A percentile compares a stretch with the other conserved stretches of the same genome.
Evolutionary conservation across 306 rosid genomes (phyloP).

Genomic region (Alnus rubra): DNA sequence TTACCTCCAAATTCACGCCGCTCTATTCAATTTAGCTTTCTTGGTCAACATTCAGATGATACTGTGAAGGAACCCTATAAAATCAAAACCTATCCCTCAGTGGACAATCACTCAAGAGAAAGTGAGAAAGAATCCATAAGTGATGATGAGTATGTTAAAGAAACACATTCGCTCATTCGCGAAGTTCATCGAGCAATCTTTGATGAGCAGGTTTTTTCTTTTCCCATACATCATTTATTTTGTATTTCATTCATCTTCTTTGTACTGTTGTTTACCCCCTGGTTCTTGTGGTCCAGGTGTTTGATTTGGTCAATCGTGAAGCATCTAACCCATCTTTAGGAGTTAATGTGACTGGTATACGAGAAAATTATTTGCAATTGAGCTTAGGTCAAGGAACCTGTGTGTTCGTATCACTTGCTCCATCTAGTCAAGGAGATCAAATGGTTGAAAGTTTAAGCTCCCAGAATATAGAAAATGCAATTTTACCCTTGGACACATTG

Average conservation of each 20-base stretch:
- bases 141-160: constrained; percentile 69
- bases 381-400: constrained; percentile 73
- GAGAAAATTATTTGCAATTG: constrained; percentile 80
- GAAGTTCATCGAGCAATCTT: constrained; percentile 83
- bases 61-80: constrained; percentile 37
- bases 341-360: constrained; percentile 85
- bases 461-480: constrained; percentile 52
- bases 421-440: constrained; percentile 56
- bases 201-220: constrained; percentile 54
- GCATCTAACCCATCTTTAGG: constrained; percentile 70
- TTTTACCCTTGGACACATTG: constrained; percentile 71
- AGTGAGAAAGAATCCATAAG: constrained; percentile 52
- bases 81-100: constrained; percentile 34
- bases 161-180: constrained; percentile 75
- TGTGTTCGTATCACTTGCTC: constrained; percentile 70
- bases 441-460: constrained; percentile 40
- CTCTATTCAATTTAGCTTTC: constrained; percentile 75
- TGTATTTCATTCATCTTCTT: constrained; percentile 7
- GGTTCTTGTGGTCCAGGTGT: constrained; percentile 59
- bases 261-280: constrained; percentile 23
- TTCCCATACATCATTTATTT: background rate
- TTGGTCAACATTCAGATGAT: constrained; percentile 43
- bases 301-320: constrained; percentile 85
- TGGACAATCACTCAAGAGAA: constrained; percentile 42
- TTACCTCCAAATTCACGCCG: constrained; percentile 63